Percentiles rank a stretch among this genome's conserved stretches.
These are phyloP conservation scores for Globisporangium yorkense DNA, from an alignment of 352 stramenopile genomes.

Conservation along the genomic window DNA sequence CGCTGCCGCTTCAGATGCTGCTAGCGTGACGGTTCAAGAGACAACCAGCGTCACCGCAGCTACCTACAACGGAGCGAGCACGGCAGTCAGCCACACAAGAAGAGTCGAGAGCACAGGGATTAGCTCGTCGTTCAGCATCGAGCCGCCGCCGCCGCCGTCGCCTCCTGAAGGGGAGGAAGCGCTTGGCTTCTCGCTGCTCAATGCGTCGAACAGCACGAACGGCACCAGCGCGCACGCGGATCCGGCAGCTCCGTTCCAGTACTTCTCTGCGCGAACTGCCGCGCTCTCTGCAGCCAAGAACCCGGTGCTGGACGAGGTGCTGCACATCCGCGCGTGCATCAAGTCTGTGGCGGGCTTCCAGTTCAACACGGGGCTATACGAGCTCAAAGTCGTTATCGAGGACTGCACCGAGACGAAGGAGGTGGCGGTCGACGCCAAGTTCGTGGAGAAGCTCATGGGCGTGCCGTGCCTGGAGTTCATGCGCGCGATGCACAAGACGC, in stretches of 20 bases:
- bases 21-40: not conserved
- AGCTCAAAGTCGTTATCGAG: constrained; percentile 69
- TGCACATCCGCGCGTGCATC: constrained; percentile 64
- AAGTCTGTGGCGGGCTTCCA: constrained; percentile 83
- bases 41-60: not conserved
- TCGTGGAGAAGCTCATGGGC: constrained; percentile 71
- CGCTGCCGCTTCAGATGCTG: not conserved
- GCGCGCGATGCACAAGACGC: constrained; percentile 58
- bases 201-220: not conserved
- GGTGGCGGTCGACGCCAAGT: constrained; percentile 41
- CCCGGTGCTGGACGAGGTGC: constrained; percentile 18
- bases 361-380: constrained; percentile 64
- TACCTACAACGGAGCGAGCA: not conserved
- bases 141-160: not conserved
- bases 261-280: constrained; percentile 30
- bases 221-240: constrained; percentile 7
- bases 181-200: constrained; percentile 16
- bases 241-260: constrained; percentile 36
- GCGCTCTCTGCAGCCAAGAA: constrained; percentile 13
- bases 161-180: not conserved
- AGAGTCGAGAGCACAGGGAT: not conserved
- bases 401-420: constrained; percentile 60
- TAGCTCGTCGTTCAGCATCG: not conserved
- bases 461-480: constrained; percentile 64
- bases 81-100: not conserved